Conservation (phyloP, 805 yeast species). For the Nakazawaea holstii region DNA sequence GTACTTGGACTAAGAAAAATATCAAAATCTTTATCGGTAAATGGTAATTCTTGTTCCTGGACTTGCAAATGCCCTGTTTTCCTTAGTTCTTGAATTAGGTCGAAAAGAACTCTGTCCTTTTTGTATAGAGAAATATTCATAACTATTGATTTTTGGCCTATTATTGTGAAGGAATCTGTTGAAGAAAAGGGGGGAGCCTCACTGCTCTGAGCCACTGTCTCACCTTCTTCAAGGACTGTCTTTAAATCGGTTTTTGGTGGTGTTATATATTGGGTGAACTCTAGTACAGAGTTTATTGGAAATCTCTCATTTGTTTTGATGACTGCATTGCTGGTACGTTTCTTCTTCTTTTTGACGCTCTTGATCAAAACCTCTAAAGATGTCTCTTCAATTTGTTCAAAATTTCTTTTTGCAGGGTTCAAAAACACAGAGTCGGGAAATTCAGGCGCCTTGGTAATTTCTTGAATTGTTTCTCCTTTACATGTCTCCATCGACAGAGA, state of each 20-base stretch:
- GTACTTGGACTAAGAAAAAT: background rate
- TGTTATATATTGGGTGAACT: background rate
- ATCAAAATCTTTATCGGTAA: background rate
- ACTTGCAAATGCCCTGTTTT: background rate
- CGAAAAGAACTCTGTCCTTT: background rate
- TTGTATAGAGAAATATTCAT: background rate
- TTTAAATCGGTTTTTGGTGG: too few relatives aligned
- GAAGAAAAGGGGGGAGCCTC: too few relatives aligned
- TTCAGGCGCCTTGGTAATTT: background rate
- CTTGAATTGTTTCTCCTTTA: background rate
- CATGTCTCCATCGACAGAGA: background rate
- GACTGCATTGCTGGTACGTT: too few relatives aligned
- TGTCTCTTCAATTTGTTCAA: background rate
- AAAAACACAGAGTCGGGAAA: slow-evolving; percentile 2
- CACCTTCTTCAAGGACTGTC: background rate
- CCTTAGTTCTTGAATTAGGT: background rate
- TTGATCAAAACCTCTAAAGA: background rate
- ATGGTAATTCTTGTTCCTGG: background rate
- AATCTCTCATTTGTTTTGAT: background rate
- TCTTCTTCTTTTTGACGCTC: background rate
- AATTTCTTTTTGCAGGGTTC: background rate
- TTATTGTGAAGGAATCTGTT: background rate
- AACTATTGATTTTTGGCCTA: background rate
- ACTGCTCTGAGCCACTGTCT: background rate
- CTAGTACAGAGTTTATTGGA: background rate